phyloP scores from a whole-genome alignment of 164 flowering plant genomes.

The Vitis vinifera region DNA sequence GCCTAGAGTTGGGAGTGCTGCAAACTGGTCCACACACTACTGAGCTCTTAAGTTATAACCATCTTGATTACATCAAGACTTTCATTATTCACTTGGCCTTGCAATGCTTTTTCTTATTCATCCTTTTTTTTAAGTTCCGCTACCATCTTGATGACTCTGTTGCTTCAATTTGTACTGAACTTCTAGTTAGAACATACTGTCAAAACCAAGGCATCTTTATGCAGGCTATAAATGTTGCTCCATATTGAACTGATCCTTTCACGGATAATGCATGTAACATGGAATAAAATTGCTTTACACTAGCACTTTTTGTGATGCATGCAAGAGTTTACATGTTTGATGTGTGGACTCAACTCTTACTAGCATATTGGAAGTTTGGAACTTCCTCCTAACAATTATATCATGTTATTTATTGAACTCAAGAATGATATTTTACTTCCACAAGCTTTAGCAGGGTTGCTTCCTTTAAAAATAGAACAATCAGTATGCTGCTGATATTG shows the following conservation, averaged over 20 bases:
- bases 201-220: not conserved
- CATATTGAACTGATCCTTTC: not conserved
- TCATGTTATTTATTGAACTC: not conserved
- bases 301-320: not conserved
- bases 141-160: too few species aligned
- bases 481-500: not conserved
- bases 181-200: not conserved
- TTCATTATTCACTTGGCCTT: conserved; percentile 8
- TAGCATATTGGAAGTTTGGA: not conserved
- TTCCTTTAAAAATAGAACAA: not conserved
- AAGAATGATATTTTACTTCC: not conserved
- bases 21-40: conserved; percentile 80
- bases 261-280: not conserved
- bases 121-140: too few species aligned
- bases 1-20: conserved; percentile 94
- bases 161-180: too few species aligned
- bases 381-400: not conserved
- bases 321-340: not conserved
- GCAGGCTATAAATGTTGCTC: not conserved
- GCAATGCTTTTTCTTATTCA: too few species aligned
- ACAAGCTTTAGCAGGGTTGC: not conserved
- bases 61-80: conserved; percentile 9
- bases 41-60: conserved; percentile 21
- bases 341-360: not conserved
- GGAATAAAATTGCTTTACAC: not conserved